Evolutionary conservation across 352 stramenopile species (phyloP).

Genomic region (Globisporangium spiculum): DNA sequence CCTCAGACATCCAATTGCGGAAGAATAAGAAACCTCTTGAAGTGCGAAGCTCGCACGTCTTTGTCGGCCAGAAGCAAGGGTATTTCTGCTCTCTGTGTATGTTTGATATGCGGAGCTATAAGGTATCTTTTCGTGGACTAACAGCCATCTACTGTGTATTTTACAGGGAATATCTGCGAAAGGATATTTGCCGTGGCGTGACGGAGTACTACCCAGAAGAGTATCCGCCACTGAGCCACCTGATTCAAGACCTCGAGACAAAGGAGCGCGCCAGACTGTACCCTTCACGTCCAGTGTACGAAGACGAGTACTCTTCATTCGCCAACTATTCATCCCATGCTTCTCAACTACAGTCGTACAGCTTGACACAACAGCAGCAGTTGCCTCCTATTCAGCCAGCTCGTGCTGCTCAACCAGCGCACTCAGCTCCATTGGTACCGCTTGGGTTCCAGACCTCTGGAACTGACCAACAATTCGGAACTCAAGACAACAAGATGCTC

Average conservation of each 20-base stretch:
- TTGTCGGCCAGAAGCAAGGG: conserved; percentile 80
- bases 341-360: conserved; percentile 7
- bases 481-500: conserved; percentile 17
- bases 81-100: conserved; percentile 22
- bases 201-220: conserved; percentile 72
- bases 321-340: conserved; percentile 36
- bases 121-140: neutral
- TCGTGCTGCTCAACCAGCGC: neutral
- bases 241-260: conserved; percentile 62
- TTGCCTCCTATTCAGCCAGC: conserved; percentile 6
- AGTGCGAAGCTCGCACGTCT: conserved; percentile 56
- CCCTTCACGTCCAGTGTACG: conserved; percentile 43
- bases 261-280: conserved; percentile 65
- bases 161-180: conserved; percentile 54
- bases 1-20: conserved; percentile 59
- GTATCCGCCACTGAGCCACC: conserved; percentile 70
- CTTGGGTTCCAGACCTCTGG: neutral
- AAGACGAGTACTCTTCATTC: conserved; percentile 78
- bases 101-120: neutral
- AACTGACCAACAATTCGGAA: conserved; percentile 14
- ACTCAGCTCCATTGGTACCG: conserved; percentile 4
- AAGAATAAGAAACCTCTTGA: conserved; percentile 65
- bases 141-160: neutral
- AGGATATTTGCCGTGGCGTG: conserved; percentile 77
- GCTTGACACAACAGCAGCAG: neutral